Evolutionary conservation across 2,329 filamentous ascomycete species (phyloP), one percentile per base, ranked within the genome.

Genomic region (Pyricularia pennisetigena): DNA sequence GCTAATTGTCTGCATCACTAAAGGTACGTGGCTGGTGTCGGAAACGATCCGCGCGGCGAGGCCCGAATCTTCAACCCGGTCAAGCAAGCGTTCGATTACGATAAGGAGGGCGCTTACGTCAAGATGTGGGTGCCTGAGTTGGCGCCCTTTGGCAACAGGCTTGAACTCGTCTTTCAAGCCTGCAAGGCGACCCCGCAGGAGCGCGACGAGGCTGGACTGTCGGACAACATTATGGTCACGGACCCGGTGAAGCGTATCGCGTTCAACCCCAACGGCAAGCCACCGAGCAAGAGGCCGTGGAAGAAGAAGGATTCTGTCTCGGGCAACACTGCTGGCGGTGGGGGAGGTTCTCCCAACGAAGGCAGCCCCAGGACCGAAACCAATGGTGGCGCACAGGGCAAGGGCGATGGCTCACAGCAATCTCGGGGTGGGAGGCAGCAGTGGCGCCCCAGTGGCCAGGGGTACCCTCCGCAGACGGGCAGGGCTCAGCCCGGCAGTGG

Each of bases 51-150:
- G 0, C 81, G 90, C 26, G 87, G 88, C 7, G 86, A 90, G 6
- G 85, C 86, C 0, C 82, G 91, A n/a, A 85, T 91, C 16, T 94
- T 94, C 81, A 94, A 94, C 73, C 90, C 91, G 0, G 87, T 94
- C 65, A 94, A 94, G 76, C 91, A 94, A 75, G 89, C 88, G 0
- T 86, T 91, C 62, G 90, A 93, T 71, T 94, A 94, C 74, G 91
- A 94, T 74, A 82, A 83, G 2, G 79, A 87, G 0, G 91, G 90
- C 2, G 79, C 83, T 7, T 94, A 92, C 71, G 87, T 93, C 9
- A 85, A 86, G n/a, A 80, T 84, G 2, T 94, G 91, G 92, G 82
- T 94, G 0, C 85, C 86, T 0, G 91, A 94, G 75, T 75, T 93
- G 29, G 80, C 83, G 1, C 75, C 79, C 0, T 76, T 93, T 0